Base-by-base conservation (phyloP, 768 basidiomycete genomes). In the Russula compacta region DNA sequence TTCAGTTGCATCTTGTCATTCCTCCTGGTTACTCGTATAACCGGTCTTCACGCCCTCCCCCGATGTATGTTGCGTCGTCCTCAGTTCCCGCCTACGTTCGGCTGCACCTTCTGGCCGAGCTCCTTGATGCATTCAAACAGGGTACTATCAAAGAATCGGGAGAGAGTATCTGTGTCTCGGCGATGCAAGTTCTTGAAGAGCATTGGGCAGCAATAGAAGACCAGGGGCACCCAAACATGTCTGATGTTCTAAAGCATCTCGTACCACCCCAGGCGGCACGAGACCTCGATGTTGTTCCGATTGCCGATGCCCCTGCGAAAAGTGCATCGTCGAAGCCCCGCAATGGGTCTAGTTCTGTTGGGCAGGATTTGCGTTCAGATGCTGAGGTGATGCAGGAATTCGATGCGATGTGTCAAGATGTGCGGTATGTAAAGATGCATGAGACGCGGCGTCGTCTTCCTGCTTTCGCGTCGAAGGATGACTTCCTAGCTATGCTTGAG, bases 81-180 rank as follows among this genome's bases (percentile, higher is more conserved):
- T 79, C 81, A 1, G 76, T 87, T 4, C 82, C 94, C 0, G 81
- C 91, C 1, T 95, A 95, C 71, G 76, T 95, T 58, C 84, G 91
- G 21, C 80, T 95, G 4, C 85, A 95, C 68, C 79, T 97, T n/a
- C 78, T 91, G 38, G 80, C 84, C 4, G 75, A 75, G 29, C 74
- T 93, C 19, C 75, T 93, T n/a, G 56, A 70, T 6, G 80, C 78
- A 10, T 79, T 88, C 71, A 73, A 80, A 54, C 72, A 72, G 6
- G 77, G 76, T 2, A 76, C 79, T 21, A 81, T 89, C 43, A 70
- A 84, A n/a, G 81, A 85, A 59, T 71, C 77, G 0, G 87, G 83
- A 0, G 85, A 89, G 68, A 85, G 88, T 1, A 84, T 93, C 59
- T 79, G 86, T 51, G 85, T 89, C 73, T 82, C 82, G 12, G 74